Evolutionary conservation across 2,329 filamentous ascomycete species (phyloP).

Genomic region (Penicillium crustosum): DNA sequence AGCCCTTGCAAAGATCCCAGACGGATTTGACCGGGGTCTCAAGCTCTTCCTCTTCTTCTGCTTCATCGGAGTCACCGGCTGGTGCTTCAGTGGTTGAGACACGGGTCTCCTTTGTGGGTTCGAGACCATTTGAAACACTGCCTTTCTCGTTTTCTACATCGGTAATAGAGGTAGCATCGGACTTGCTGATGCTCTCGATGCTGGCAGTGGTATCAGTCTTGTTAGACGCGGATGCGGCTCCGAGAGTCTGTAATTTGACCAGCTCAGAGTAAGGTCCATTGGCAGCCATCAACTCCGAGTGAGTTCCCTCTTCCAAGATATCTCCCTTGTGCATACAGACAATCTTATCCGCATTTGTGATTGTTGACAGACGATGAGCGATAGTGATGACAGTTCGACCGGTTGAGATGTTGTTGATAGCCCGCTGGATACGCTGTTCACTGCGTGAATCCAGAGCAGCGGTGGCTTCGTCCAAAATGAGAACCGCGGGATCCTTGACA

Average conservation of each 20-base stretch:
- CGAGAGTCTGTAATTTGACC: constrained; percentile 49
- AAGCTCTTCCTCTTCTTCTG: constrained; percentile 29
- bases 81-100: constrained; percentile 19
- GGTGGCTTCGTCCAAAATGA: constrained; percentile 85
- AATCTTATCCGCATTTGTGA: constrained; percentile 57
- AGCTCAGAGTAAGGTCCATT: constrained; percentile 27
- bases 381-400: constrained; percentile 72
- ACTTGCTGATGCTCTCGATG: constrained; percentile 39
- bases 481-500: constrained; percentile 64
- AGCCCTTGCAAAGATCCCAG: constrained; percentile 31
- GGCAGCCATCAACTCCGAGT: constrained; percentile 54
- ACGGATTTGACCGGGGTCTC: constrained; percentile 29
- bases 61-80: constrained; percentile 16
- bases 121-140: constrained; percentile 6
- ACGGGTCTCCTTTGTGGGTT: constrained; percentile 15
- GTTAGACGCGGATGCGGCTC: constrained; percentile 44
- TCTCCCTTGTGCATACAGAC: constrained; percentile 55
- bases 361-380: constrained; percentile 58
- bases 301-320: constrained; percentile 53
- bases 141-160: constrained; percentile 26
- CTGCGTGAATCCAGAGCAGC: constrained; percentile 55
- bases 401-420: constrained; percentile 55
- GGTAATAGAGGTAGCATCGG: constrained; percentile 27
- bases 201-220: constrained; percentile 52
- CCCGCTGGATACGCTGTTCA: constrained; percentile 54